Base-by-base conservation (phyloP, 805 yeast species). In the Wickerhamiella allomyrinae region DNA sequence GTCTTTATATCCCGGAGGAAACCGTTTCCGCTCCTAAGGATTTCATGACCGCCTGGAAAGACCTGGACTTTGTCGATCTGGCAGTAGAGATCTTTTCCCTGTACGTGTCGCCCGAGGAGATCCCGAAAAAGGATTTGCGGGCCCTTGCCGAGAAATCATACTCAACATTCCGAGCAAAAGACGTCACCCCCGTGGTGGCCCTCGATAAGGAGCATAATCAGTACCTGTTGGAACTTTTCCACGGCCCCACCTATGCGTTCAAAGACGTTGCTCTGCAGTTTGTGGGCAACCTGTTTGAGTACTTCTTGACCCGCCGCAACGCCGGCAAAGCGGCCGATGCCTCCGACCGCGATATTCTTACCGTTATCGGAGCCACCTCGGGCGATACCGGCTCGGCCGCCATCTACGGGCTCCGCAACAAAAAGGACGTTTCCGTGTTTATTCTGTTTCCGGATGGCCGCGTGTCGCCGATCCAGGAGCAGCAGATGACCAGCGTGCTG, bases 341-440 rank as follows among this genome's bases (percentile, higher is more conserved):
- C 42, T 71, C 70, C 46, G 70, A 72, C 51, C 73, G 89, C 59
- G 91, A 85, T 53, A 73, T 74, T 46, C 70, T 91, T 56, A 91
- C 99, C 29, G 97, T 91, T 50, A 95, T 91, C 45, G 99, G 99
- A 57, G 99, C 99, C 35, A 91, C 99, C 21, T 81, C 94, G 37
- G 99, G 99, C 58, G 99, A 91, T 57, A 91, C 99, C 37, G 99
- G 99, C 46, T 82, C 95, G 41, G 99, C 99, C 42, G 98, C 99
- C 48, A 91, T 91, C 52, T 91, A 91, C 65, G 99, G 99, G 42
- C 73, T 91, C 52, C 75, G 98, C 66, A 93, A 93, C 61, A 87
- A 91, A 66, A 82, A 86, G 64, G 97, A 91, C 61, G 95, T 91
- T n/a, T 81, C 93, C 23, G 98, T 91, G 19, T 91, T 91, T 64